Percentiles rank a stretch among this genome's conserved stretches.
Evolutionary conservation across 768 basidiomycete genomes (phyloP).

Genomic region (Leccinum barrowsii): DNA sequence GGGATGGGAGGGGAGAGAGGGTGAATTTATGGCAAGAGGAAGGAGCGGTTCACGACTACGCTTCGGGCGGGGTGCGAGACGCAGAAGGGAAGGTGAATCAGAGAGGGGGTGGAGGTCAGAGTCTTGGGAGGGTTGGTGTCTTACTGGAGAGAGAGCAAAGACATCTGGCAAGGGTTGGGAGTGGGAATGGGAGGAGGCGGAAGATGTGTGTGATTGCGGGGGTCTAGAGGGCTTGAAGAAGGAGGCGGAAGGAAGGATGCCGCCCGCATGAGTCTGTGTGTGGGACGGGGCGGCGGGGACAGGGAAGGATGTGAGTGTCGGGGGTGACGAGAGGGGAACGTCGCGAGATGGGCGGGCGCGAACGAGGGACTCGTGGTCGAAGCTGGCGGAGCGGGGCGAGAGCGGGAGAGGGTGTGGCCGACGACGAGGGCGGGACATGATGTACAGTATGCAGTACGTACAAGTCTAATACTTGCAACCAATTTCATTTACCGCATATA

Average conservation of each 20-base stretch:
- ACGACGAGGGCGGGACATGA: background rate
- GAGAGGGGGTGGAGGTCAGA: constrained; percentile 36
- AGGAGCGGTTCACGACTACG: constrained; percentile 73
- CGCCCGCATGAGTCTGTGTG: constrained; percentile 66
- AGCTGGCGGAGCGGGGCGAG: constrained; percentile 8
- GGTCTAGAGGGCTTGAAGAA: constrained; percentile 76
- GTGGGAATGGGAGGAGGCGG: constrained; percentile 30
- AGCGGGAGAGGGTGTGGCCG: constrained; percentile 1
- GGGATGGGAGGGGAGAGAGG: background rate
- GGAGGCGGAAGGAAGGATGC: constrained; percentile 73
- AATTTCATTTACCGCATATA: background rate
- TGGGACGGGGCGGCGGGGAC: constrained; percentile 45
- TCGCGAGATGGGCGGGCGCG: constrained; percentile 8
- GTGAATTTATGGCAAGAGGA: constrained; percentile 36
- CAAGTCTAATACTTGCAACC: background rate
- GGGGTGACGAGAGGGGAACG: constrained; percentile 26
- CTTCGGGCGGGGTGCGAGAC: constrained; percentile 44
- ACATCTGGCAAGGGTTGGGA: constrained; percentile 27
- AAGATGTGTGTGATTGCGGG: constrained; percentile 42
- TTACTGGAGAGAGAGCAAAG: constrained; percentile 40
- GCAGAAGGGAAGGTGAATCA: constrained; percentile 23
- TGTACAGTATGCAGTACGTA: too few species aligned
- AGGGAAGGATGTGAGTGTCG: constrained; percentile 6
- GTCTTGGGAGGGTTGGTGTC: constrained; percentile 37
- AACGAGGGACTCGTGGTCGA: constrained; percentile 17